Percentiles rank a stretch among this genome's conserved stretches.
These are phyloP conservation scores for Helianthus annuus DNA, from an alignment of 129 eudicot genomes.

Conservation along the genomic window DNA sequence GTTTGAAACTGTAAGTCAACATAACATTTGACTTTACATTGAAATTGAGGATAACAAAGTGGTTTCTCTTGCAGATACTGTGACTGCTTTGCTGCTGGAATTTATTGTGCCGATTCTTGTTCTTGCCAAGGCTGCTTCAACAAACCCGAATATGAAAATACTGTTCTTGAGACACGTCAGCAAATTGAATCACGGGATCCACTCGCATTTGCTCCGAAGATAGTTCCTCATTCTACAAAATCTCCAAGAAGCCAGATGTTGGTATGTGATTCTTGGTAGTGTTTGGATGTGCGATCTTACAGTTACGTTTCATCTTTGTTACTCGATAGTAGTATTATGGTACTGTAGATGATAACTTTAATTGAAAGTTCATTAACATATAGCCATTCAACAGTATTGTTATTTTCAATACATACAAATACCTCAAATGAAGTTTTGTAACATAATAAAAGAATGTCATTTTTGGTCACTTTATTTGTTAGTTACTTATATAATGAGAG, in stretches of 20 bases:
- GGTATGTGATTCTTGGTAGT: constrained; percentile 42
- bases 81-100: constrained; percentile 94
- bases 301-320: background rate
- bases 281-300: background rate
- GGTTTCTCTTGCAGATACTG: constrained; percentile 63
- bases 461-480: background rate
- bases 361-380: background rate
- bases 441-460: background rate
- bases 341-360: background rate
- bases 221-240: constrained; percentile 38
- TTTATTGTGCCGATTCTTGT: constrained; percentile 72
- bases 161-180: constrained; percentile 61
- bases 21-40: background rate
- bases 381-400: background rate
- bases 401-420: background rate
- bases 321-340: background rate
- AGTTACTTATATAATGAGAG: background rate
- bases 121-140: constrained; percentile 87
- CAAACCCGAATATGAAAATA: constrained; percentile 69
- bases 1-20: constrained; percentile 83
- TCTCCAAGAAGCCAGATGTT: constrained; percentile 34
- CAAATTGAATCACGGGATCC: constrained; percentile 88
- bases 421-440: background rate
- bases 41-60: constrained; percentile 5
- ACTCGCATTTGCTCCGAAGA: constrained; percentile 88